Base-by-base conservation (phyloP, 257 asterid genomes). In the Plectranthus barbatus region DNA sequence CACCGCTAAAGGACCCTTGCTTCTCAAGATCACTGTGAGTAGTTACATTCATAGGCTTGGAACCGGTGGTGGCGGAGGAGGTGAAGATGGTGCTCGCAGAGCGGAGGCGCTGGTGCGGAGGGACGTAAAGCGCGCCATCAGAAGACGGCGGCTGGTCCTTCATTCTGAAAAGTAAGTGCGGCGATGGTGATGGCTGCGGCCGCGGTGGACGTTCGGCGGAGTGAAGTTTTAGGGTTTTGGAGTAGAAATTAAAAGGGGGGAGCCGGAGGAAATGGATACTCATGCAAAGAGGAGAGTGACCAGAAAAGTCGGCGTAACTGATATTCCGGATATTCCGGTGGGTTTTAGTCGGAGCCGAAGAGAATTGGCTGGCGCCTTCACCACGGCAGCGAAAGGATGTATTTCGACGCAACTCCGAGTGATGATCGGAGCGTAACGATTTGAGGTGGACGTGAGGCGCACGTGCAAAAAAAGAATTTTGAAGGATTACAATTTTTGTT, bases 91-190 rank as follows among this genome's bases (percentile, higher is more conserved):
- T n/a, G n/a, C n/a, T n/a, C n/a, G n/a, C n/a, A n/a, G n/a, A n/a
- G n/a, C n/a, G n/a, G n/a, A 68, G 78, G 64, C 97, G 91, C 52
- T 82, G 86, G 75, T 86, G 91, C 8, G 95, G 95, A 74, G 95
- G 97, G 2, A 87, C 81, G 69, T 83, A 86, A 46, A 76, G 78
- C 59, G 75, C 77, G 68, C 87, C 86, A 74, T 67, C 12, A 6
- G 87, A 62, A 44, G 73, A 52, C 56, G 84, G 80, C 74, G 79
- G 84, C 74, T 79, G 72, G 71, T 84, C 89, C 74, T 79, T 84
- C 95, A 90, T 81, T 49, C 59, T 64, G 71, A 75, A 48, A 45
- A 31, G 37, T 15, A 71, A n/a, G 56, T 65, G 29, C 29, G 4
- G 29, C 29, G 29, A 67, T 66, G 62, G 54, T 21, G 54, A 34